Evolutionary conservation across 2,329 filamentous ascomycete genomes (phyloP).

Genomic region (Claviceps sorghi): DNA sequence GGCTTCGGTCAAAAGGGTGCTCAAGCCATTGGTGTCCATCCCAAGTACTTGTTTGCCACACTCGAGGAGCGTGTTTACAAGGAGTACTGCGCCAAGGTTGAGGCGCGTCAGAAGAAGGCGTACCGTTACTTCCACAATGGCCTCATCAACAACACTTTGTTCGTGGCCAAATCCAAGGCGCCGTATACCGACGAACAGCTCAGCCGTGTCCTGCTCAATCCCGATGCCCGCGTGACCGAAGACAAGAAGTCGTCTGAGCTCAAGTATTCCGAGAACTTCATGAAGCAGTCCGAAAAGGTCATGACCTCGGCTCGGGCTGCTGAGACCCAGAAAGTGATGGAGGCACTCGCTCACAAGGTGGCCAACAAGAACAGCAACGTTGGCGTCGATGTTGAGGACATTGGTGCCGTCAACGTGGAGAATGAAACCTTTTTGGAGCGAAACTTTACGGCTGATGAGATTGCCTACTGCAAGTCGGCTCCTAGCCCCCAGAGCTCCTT

Average conservation of each 20-base stretch:
- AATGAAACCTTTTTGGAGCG: conserved; percentile 90
- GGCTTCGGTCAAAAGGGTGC: conserved; percentile 99
- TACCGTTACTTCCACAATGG: conserved; percentile 99
- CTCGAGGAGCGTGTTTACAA: conserved; percentile 75
- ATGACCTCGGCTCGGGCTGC: conserved; percentile 34
- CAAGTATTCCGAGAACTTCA: conserved; percentile 55
- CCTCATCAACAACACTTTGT: conserved; percentile 93
- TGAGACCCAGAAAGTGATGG: conserved; percentile 60
- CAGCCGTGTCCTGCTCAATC: conserved; percentile 81
- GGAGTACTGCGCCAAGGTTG: conserved; percentile 75
- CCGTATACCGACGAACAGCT: conserved; percentile 85
- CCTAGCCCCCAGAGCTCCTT: conserved; percentile 77
- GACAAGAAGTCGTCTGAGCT: conserved; percentile 80
- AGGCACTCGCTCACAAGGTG: conserved; percentile 55
- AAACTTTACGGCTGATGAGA: conserved; percentile 80
- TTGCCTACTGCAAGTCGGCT: conserved; percentile 71
- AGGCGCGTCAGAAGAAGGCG: conserved; percentile 91
- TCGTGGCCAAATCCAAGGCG: conserved; percentile 83
- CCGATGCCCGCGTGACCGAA: conserved; percentile 66
- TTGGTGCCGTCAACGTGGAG: conserved; percentile 74
- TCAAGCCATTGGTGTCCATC: conserved; percentile 92
- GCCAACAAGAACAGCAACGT: conserved; percentile 53
- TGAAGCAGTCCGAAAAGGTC: conserved; percentile 47
- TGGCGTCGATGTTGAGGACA: conserved; percentile 86
- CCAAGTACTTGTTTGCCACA: conserved; percentile 89